Evolutionary conservation across 306 rosid genomes (phyloP), one percentile per base, ranked within the genome.

Genomic region (Cajanus cajan): DNA sequence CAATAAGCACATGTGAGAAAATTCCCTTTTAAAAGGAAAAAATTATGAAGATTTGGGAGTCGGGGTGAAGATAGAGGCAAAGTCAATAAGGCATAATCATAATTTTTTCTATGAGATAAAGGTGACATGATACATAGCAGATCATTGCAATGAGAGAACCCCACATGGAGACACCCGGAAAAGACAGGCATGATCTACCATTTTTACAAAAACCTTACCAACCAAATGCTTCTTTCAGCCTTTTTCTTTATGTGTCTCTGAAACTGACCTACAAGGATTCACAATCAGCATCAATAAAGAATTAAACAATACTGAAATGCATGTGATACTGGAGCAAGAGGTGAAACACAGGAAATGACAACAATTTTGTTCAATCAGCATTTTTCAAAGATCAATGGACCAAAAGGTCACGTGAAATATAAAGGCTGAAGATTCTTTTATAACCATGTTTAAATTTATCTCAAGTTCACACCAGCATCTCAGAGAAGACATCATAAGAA

Each of bases 51-150:
- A 7, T 19, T 6, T 12, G 21, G 40, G 68, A 13, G 11, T 4
- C 22, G 31, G 67, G 21, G 52, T 0, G 15, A 21, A 68, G 76
- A 36, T 1, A 24, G 54, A 51, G 64, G 72, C 74, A 66, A n/a
- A 79, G 80, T 82, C 75, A 82, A 87, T 45, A 77, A 82, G 79
- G 80, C 65, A 79, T 54, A 73, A 84, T 82, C 74, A 78, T 80
- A 82, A 78, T 76, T 87, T 89, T 39, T 89, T 84, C 90, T 87
- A 68, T 85, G 81, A 78, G 89, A 85, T 77, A 86, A 82, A 75
- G 86, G 85, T 89, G 80, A 81, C 92, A 92, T 90, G 58, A 72
- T 89, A 92, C 93, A 92, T 78, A 86, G 93, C 85, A 87, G 91
- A 89, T 86, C 89, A 86, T 68, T 77, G 77, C 88, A 74, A 83